A percentile compares a stretch with the other conserved stretches of the same genome.
phyloP scores from a whole-genome alignment of 768 basidiomycete species.

The Suillus paluster region DNA sequence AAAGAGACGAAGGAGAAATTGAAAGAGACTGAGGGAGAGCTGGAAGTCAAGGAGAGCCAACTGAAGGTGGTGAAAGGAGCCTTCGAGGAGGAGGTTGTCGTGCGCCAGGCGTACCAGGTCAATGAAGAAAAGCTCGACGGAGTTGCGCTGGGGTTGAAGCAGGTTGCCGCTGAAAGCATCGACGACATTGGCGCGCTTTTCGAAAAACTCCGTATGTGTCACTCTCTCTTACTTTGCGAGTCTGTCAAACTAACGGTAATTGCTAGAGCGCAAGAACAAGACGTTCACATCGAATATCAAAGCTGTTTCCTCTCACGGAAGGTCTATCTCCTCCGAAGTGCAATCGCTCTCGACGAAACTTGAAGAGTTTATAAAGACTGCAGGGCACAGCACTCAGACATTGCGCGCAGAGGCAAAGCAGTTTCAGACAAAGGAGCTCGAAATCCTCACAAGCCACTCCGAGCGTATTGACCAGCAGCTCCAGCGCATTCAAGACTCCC shows the following conservation, averaged over 20 bases:
- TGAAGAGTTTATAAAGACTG: slow-evolving; percentile 61
- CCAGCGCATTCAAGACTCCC: slow-evolving; percentile 52
- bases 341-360: slow-evolving; percentile 60
- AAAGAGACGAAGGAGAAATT: slow-evolving; percentile 62
- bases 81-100: slow-evolving; percentile 78
- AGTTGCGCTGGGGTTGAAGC: slow-evolving; percentile 74
- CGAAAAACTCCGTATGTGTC: slow-evolving; percentile 76
- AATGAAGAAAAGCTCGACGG: slow-evolving; percentile 72
- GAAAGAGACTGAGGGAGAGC: slow-evolving; percentile 50
- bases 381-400: slow-evolving; percentile 54
- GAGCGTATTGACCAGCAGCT: slow-evolving; percentile 62
- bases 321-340: slow-evolving; percentile 57
- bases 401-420: slow-evolving; percentile 61
- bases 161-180: slow-evolving; percentile 67
- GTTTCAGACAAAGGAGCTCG: slow-evolving; percentile 59
- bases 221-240: slow-evolving; percentile 2
- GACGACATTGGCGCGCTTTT: slow-evolving; percentile 74
- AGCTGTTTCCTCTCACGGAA: slow-evolving; percentile 65
- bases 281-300: slow-evolving; percentile 68
- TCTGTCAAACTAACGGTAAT: slow-evolving; percentile 14
- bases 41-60: slow-evolving; percentile 60
- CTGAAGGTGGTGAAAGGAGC: slow-evolving; percentile 60
- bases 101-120: slow-evolving; percentile 76
- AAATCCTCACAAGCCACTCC: slow-evolving; percentile 53
- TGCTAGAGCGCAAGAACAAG: slow-evolving; percentile 71